Percentiles rank a stretch among this genome's conserved stretches.
These are phyloP conservation scores for Catenaria anguillulae DNA, from an alignment of 371 early-diverging fungal genomes.

Conservation along the genomic window DNA sequence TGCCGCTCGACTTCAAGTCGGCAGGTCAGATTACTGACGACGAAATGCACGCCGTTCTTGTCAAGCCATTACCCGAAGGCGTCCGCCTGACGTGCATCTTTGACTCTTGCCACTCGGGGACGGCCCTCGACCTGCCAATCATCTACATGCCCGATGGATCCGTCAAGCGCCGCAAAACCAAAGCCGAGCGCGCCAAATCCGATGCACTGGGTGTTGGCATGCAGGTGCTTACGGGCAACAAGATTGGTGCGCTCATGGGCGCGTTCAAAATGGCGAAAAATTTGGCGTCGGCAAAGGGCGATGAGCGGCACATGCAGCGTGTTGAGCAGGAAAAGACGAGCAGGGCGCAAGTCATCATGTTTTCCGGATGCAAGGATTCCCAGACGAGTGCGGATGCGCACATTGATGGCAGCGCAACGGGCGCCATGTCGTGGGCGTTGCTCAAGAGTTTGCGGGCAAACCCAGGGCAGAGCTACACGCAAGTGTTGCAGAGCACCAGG, in stretches of 20 bases:
- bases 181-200: background rate
- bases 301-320: background rate
- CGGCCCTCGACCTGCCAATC: background rate
- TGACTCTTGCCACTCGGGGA: constrained; percentile 15
- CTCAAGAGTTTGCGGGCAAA: constrained; percentile 12
- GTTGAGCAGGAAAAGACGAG: background rate
- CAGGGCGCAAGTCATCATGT: background rate
- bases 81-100: constrained; percentile 45
- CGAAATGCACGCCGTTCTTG: constrained; percentile 63
- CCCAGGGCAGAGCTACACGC: constrained; percentile 15
- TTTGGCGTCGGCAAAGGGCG: background rate
- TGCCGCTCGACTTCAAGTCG: constrained; percentile 63
- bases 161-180: background rate
- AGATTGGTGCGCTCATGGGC: background rate
- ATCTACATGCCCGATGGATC: background rate
- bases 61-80: constrained; percentile 64
- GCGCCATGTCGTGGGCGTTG: constrained; percentile 29
- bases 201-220: too few relatives aligned
- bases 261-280: background rate
- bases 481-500: constrained; percentile 19
- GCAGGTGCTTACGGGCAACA: too few relatives aligned
- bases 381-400: constrained; percentile 17
- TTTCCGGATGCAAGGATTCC: constrained; percentile 24
- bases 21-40: constrained; percentile 80
- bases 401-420: constrained; percentile 16